Percentiles rank a stretch among this genome's conserved stretches.
phyloP scores from a whole-genome alignment of 2,329 filamentous ascomycete genomes.

The Tympanopsis confertula region DNA sequence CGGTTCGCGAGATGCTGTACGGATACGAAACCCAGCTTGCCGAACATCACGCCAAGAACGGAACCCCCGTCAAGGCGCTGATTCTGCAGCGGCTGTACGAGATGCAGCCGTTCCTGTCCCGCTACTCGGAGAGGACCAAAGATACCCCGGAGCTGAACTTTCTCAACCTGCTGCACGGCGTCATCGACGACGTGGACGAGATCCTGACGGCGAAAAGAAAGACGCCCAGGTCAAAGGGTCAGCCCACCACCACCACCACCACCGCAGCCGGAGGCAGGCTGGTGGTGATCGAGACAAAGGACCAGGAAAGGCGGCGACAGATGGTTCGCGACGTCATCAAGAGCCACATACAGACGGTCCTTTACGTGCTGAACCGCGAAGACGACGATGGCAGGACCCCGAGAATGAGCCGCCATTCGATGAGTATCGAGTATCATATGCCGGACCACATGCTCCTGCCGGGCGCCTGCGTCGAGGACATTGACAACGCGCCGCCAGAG shows the following conservation, averaged over 20 bases:
- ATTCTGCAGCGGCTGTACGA: constrained; percentile 4
- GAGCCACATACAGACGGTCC: constrained; percentile 34
- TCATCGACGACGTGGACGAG: constrained; percentile 28
- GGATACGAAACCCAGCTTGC: constrained; percentile 21
- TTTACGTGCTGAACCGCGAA: constrained; percentile 29
- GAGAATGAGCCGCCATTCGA: constrained; percentile 4
- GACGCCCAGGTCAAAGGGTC: not conserved
- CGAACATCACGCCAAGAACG: constrained; percentile 5
- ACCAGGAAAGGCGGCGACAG: constrained; percentile 14
- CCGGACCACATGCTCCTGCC: constrained; percentile 7
- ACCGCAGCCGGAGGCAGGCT: not conserved
- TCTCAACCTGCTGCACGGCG: constrained; percentile 24
- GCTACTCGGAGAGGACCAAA: constrained; percentile 4
- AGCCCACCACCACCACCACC: not conserved
- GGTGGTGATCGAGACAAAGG: constrained; percentile 5
- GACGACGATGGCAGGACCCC: constrained; percentile 16
- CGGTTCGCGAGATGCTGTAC: constrained; percentile 25
- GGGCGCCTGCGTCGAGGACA: constrained; percentile 23
- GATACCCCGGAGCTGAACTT: constrained; percentile 18
- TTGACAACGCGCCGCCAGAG: constrained; percentile 32
- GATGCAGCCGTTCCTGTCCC: not conserved
- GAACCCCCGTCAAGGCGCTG: constrained; percentile 10
- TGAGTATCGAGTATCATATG: constrained; percentile 10
- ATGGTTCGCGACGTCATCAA: constrained; percentile 32
- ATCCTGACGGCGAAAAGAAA: constrained; percentile 21